Evolutionary conservation across 805 yeast species (phyloP), one percentile per base, ranked within the genome.

Genomic region (Pichia eremophila): DNA sequence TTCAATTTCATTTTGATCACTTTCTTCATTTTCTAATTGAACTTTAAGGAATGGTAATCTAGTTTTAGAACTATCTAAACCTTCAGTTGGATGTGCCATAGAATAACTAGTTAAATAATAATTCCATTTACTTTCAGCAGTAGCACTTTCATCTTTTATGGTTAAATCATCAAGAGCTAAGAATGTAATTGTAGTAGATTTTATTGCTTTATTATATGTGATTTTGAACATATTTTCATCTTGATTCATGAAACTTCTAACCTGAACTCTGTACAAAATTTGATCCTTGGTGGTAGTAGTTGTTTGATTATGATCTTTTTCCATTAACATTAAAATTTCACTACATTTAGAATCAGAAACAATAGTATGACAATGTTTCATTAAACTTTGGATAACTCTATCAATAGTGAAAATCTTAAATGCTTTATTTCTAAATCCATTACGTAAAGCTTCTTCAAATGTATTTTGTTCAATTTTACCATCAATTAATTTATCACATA

Each of bases 61-160:
- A 47, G 93, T 75, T 54, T 79, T 80, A 40, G 84, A 80, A 18
- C 86, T 78, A 17, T 88, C 81, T 17, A 93, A 84, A 31, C 98
- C 98, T 65, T 93, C 99, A 2, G 99, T 93, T 37, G 99, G 98
- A 58, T 88, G 95, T 4, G 95, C 84, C 85, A 93, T 84, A 40
- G 90, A 78, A 64, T 85, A 93, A 40, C 95, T 85, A 0, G 98
- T 91, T 44, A 93, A 75, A 61, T 93, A 93, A 68, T 93, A 91
- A 62, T 88, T 90, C 85, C 96, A 93, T 58, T 78, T 78, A 54
- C 87, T 95, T 56, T 85, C 91, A 4, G 80, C 78, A 22, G 81
- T 75, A 55, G 73, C 71, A 17, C 53, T 42, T 8, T 45, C 60
- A 53, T 85, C 86, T 49, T 82, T 82, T 59, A 90, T 74, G 0